Evolutionary conservation across 495 filamentous ascomycete species (phyloP), one percentile per base, ranked within the genome.

Genomic region (Lepidopterella palustris): DNA sequence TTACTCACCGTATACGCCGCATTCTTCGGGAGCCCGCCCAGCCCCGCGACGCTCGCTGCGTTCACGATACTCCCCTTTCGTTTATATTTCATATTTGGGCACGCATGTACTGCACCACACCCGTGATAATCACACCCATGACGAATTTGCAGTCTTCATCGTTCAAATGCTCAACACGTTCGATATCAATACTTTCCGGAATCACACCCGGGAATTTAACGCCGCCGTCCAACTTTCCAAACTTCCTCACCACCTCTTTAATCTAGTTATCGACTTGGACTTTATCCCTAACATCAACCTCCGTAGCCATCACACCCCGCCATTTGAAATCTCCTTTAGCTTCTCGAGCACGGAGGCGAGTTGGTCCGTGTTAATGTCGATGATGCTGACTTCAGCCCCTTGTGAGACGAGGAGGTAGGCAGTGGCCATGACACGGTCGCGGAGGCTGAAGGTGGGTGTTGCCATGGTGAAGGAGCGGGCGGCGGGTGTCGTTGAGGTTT

Each of bases 251-350:
- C 0, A 77, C 78, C 2, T 68, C 23, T 5, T 61, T 60, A 53
- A 81, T 77, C 81, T 80, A 83, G 31, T 54, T 66, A 31, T 78
- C 72, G 1, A 83, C 80, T 47, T 76, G 66, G 2, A 65, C 6
- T 0, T 60, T 20, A 1, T 72, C 71, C 4, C 70, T 54, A 5
- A 82, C 74, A 59, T 82, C 74, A 0, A 81, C 73, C 20, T 58
- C 64, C 6, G 73, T 73, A 1, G 73, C 32, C 18, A 52, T n/a
- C 9, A 66, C 18, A 2, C 20, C 31, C 8, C 55, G 56, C 1
- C 55, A 50, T 24, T n/a, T n/a, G n/a, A n/a, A n/a, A 31, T 3
- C 3, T 24, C 3, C 21, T 53, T 48, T 3, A 67, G 35, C 13
- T 28, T 5, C 1, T 1, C 21, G 24, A 10, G 20, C 6, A 57